A percentile compares a stretch with the other conserved stretches of the same genome.
Evolutionary conservation across 345 rosid genomes (phyloP).

Genomic region (Aquilaria sinensis): DNA sequence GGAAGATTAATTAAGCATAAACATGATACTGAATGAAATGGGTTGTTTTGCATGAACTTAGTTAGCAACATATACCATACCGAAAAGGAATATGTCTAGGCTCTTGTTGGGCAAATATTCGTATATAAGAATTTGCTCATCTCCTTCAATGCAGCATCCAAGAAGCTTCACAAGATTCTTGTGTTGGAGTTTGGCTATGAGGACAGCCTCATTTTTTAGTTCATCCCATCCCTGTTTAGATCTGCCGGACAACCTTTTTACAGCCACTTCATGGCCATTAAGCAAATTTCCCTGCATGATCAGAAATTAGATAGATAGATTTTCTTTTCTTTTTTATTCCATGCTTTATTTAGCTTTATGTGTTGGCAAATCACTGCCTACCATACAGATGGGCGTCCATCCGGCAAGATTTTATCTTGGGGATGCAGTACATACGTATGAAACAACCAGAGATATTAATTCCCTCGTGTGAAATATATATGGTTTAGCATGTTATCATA

Average conservation of each 20-base stretch:
- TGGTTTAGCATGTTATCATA: neutral
- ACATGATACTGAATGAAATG: no score
- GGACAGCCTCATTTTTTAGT: constrained; percentile 9
- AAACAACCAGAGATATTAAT: neutral
- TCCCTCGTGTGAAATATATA: neutral
- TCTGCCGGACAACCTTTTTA: constrained; percentile 6
- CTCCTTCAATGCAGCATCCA: constrained; percentile 13
- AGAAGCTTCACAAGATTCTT: constrained; percentile 13
- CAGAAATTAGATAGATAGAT: neutral
- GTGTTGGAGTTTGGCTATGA: constrained; percentile 15
- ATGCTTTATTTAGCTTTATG: no score
- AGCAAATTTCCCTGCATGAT: constrained; percentile 5
- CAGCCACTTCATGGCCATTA: constrained; percentile 3
- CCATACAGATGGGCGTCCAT: no score
- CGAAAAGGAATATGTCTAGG: constrained; percentile 8
- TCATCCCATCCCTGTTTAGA: constrained; percentile 11
- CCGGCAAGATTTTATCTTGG: no score
- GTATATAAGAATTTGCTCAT: constrained; percentile 10
- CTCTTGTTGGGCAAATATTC: constrained; percentile 13
- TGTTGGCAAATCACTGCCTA: no score
- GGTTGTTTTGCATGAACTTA: no score
- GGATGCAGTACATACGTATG: no score
- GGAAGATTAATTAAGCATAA: no score
- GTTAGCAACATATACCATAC: neutral
- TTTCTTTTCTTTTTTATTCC: no score